phyloP scores from a whole-genome alignment of 2,329 filamentous ascomycete genomes.

The Cladosporium colombiae region DNA sequence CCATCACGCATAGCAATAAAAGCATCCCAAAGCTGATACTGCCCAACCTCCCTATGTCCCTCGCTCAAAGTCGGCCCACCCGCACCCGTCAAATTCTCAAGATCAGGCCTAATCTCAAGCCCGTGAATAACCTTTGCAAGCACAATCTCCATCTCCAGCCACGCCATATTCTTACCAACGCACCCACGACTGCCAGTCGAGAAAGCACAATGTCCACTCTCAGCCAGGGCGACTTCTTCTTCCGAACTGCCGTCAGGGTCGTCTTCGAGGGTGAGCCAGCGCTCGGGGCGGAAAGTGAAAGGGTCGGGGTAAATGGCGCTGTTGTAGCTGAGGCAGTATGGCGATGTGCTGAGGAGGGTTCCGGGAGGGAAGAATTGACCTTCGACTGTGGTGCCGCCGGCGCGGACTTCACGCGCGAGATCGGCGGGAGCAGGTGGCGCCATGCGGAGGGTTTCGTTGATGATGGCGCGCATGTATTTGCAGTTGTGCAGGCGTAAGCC shows the following conservation, averaged over 20 bases:
- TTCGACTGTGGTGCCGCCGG: constrained; percentile 34
- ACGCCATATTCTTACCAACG: constrained; percentile 59
- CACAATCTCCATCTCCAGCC: constrained; percentile 27
- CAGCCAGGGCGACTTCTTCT: constrained; percentile 45
- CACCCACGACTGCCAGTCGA: constrained; percentile 69
- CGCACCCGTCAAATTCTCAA: constrained; percentile 16
- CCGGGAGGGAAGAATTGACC: constrained; percentile 33
- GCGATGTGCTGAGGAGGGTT: constrained; percentile 33
- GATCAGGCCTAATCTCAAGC: constrained; percentile 23
- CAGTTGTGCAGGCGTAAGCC: constrained; percentile 37
- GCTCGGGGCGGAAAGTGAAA: constrained; percentile 34
- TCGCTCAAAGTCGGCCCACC: constrained; percentile 9
- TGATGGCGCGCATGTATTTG: constrained; percentile 45
- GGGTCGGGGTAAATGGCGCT: constrained; percentile 34
- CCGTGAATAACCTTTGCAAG: constrained; percentile 24
- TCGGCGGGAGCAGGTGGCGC: constrained; percentile 43
- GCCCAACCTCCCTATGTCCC: constrained; percentile 21
- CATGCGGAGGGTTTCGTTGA: constrained; percentile 49
- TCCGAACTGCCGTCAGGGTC: constrained; percentile 9
- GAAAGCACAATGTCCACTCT: constrained; percentile 73
- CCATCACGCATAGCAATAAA: constrained; percentile 28
- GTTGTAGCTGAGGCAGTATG: constrained; percentile 36
- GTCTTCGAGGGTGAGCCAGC: constrained; percentile 30
- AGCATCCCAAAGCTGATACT: constrained; percentile 26
- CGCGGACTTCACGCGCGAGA: constrained; percentile 34